Base-by-base conservation (phyloP, 1,284 basidiomycete species). In the Flammula alnicola region DNA sequence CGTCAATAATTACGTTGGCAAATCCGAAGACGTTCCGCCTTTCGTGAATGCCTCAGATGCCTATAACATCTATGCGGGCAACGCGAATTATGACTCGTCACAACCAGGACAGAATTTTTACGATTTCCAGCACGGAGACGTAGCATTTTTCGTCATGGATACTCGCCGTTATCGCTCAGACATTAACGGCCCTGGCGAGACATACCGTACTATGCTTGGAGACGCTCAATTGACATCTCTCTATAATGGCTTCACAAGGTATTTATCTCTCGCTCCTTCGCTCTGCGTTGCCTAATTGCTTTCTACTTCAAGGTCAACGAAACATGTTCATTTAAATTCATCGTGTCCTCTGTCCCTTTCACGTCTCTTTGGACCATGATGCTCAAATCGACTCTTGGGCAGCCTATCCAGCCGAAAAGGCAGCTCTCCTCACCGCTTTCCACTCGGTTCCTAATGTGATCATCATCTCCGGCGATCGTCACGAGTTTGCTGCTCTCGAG, bases 321-420 rank as follows among this genome's bases (percentile, higher is more conserved):
- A 46, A 93, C 91, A 0, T 76, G 83, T 3, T 83, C 86, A 0
- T 93, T 90, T 79, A 93, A 93, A 68, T 92, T 94, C 64, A 75
- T 94, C 47, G 79, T 89, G 17, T 79, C 81, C 9, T 88, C 85
- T 7, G 87, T 92, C 3, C 91, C 91, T 0, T 86, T 94, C 68
- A 90, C 86, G 32, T 81, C 81, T 0, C 77, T 92, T 12, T 93
- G 90, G 89, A 79, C 75, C 75, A 81, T 51, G 86, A 90, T 61
- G 86, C 84, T 0, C 75, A 77, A 43, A 65, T 67, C 25, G 88
- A 89, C 65, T 82, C 84, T 1, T 93, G 89, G 90, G 84, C 84
- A 0, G 88, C 74, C 0, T 92, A 83, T 68, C 69, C 75, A 9
- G 67, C 67, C 9, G 91, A 93, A 68, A 84, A 88, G 55, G 70